phyloP scores from a whole-genome alignment of 257 asterid genomes.

The Henckelia pumila region DNA sequence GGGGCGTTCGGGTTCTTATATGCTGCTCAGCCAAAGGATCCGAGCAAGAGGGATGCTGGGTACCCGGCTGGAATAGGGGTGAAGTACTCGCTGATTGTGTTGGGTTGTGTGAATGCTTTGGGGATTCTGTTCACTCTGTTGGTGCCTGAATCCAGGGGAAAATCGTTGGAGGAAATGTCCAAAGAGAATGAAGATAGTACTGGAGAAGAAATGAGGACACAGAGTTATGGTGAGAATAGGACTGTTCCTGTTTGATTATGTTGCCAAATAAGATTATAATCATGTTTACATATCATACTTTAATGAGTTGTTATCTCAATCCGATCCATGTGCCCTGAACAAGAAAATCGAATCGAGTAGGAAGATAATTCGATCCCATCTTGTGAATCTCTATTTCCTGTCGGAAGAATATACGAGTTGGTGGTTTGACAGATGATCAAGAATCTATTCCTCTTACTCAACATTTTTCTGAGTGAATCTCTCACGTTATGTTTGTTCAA shows the following conservation, averaged over 20 bases:
- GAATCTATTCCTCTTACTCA: too few species aligned
- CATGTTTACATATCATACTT: too few species aligned
- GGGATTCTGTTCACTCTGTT: conserved; percentile 45
- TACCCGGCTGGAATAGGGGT: conserved; percentile 50
- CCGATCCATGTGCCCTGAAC: too few species aligned
- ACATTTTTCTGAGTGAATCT: too few species aligned
- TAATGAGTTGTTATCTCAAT: too few species aligned
- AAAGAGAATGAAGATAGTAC: conserved; percentile 40
- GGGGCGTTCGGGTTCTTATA: conserved; percentile 56
- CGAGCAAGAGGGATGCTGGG: conserved; percentile 38
- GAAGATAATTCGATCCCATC: too few species aligned
- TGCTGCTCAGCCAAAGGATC: conserved; percentile 47
- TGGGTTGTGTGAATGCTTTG: conserved; percentile 38
- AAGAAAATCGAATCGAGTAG: too few species aligned
- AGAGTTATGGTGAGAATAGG: conserved; percentile 18
- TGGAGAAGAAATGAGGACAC: conserved; percentile 23
- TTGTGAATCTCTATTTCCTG: too few species aligned
- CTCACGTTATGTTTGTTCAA: too few species aligned
- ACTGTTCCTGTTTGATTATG: conserved; percentile 33
- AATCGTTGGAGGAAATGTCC: conserved; percentile 46
- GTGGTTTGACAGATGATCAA: too few species aligned
- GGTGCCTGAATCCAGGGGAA: conserved; percentile 53
- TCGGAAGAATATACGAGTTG: too few species aligned
- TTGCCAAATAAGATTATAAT: too few species aligned
- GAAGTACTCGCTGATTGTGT: conserved; percentile 37